Evolutionary conservation across 805 yeast species (phyloP).

Genomic region (Maudiozyma barnettii): DNA sequence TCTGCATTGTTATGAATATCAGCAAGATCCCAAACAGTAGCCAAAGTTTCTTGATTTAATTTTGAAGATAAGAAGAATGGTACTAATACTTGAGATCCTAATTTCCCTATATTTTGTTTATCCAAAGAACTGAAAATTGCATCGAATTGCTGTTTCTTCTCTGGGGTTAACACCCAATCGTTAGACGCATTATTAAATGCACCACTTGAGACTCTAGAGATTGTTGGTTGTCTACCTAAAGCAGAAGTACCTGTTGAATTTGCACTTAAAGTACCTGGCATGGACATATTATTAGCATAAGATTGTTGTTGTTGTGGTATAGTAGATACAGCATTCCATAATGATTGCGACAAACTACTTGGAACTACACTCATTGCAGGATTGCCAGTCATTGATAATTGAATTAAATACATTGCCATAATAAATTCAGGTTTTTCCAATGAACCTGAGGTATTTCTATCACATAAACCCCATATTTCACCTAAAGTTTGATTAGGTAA

Average conservation of each 20-base stretch:
- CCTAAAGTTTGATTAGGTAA: constrained; percentile 70
- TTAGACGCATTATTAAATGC: constrained; percentile 31
- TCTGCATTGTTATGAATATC: constrained; percentile 81
- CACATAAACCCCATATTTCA: constrained; percentile 83
- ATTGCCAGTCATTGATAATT: constrained; percentile 49
- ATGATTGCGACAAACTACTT: constrained; percentile 32
- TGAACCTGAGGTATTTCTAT: constrained; percentile 62
- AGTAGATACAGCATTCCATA: constrained; percentile 32
- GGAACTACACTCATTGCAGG: constrained; percentile 54
- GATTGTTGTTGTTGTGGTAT: constrained; percentile 8
- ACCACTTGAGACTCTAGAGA: constrained; percentile 23
- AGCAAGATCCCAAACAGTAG: constrained; percentile 89
- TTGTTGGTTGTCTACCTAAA: constrained; percentile 30
- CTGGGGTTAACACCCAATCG: constrained; percentile 62
- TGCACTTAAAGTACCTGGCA: constrained; percentile 18
- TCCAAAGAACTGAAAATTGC: constrained; percentile 72
- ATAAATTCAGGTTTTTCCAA: constrained; percentile 69
- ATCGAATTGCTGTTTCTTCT: constrained; percentile 70
- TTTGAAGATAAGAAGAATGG: constrained; percentile 82
- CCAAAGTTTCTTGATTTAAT: constrained; percentile 73
- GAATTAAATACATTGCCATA: constrained; percentile 92
- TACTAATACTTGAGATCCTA: constrained; percentile 77
- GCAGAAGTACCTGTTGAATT: constrained; percentile 22
- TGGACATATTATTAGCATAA: constrained; percentile 5
- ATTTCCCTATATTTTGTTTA: constrained; percentile 46